Evolutionary conservation across 2,329 filamentous ascomycete genomes (phyloP).

Genomic region (Aspergillus eucalypticola): DNA sequence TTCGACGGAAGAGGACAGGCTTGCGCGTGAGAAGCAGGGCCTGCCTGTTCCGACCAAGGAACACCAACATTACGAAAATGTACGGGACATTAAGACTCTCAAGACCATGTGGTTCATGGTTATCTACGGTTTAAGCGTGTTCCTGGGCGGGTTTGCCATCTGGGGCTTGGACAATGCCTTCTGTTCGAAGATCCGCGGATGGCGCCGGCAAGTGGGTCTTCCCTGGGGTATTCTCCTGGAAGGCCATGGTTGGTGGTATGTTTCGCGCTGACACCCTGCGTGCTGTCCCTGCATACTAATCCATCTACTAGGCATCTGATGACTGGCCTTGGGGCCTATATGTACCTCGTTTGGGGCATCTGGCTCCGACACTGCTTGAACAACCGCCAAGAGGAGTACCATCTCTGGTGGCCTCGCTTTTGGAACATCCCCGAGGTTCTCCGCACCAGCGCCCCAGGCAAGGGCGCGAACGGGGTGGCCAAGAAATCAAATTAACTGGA

Average conservation of each 20-base stretch:
- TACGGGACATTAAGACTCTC: constrained; percentile 59
- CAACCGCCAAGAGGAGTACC: constrained; percentile 69
- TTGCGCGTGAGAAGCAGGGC: constrained; percentile 38
- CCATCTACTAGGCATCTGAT: constrained; percentile 64
- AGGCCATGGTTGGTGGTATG: constrained; percentile 71
- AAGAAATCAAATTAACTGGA: constrained; percentile 33
- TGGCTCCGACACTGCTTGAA: constrained; percentile 79
- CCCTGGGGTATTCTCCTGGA: constrained; percentile 79
- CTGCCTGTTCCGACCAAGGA: constrained; percentile 45
- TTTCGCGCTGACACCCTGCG: background rate
- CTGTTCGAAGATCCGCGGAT: constrained; percentile 64
- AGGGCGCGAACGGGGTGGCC: constrained; percentile 24
- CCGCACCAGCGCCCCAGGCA: constrained; percentile 23
- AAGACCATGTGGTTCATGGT: constrained; percentile 77
- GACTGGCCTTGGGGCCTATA: constrained; percentile 80
- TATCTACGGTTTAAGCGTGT: constrained; percentile 65
- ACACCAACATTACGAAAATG: constrained; percentile 52
- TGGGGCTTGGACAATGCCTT: constrained; percentile 81
- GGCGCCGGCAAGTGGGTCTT: constrained; percentile 68
- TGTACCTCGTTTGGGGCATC: constrained; percentile 80
- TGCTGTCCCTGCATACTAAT: constrained; percentile 11
- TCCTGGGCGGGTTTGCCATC: constrained; percentile 72
- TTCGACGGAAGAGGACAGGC: constrained; percentile 48
- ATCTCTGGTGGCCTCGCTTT: constrained; percentile 67
- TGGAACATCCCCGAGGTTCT: constrained; percentile 60